Evolutionary conservation across 2,329 filamentous ascomycete species (phyloP), one percentile per base, ranked within the genome.

Genomic region (Phialophora expanda): DNA sequence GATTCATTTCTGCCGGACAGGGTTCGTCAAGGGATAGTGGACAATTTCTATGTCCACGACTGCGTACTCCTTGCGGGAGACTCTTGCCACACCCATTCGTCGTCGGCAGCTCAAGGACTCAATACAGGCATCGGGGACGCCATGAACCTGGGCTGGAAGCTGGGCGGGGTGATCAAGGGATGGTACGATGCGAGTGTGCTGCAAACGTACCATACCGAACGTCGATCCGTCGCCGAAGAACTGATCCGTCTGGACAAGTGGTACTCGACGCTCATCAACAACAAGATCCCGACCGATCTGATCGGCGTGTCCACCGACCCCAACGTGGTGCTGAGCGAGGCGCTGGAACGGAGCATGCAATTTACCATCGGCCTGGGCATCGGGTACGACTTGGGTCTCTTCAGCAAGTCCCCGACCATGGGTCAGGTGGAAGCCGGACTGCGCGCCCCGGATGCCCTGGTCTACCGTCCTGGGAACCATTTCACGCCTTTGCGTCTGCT

Each of bases 81-180:
- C 38, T 32, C 56, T 38, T 58, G 56, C 26, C 56, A 58, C 38
- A 46, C 24, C 38, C 56, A 58, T 38, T 58, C 56, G 17, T 32
- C 30, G 30, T 32, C 30, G 30, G 30, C 30, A 9, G 30, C 30
- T 56, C 54, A 22, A 34, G 54, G 54, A 56, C 54, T 56, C 30
- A 56, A 56, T 22, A 56, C 54, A n/a, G 54, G 54, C 30, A 34
- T 56, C 12, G 30, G 38, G n/a, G 54, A 56, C n/a, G 11, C 54
- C 20, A 22, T 38, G n/a, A 56, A 56, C 30, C 54, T 56, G 5
- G 26, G 30, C n/a, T 56, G 54, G 54, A 56, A 56, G 17, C 54
- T 56, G 4, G 54, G 30, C n/a, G 54, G 54, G 9, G 54, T 56
- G 28, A 30, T 56, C n/a, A 56, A 56, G 22, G 54, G 54, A 6